Base-by-base conservation (phyloP, 1,284 basidiomycete genomes). In the Quambalaria eucalypti region DNA sequence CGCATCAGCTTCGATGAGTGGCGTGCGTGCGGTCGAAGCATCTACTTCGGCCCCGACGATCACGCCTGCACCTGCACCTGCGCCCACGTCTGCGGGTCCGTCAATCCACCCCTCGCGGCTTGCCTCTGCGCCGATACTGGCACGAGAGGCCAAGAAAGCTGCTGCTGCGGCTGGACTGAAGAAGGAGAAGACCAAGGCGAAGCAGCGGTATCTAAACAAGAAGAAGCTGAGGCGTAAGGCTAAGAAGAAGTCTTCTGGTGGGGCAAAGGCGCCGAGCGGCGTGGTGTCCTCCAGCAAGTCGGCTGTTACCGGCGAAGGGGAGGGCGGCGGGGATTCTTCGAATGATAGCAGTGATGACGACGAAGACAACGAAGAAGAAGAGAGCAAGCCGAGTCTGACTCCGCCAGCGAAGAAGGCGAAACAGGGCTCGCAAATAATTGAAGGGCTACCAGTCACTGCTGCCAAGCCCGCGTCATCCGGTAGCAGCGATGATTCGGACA, bases 211-310 rank as follows among this genome's bases (percentile, higher is more conserved):
- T 46, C 55, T 73, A 23, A 67, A 68, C 16, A 68, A 65, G 3
- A 74, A 74, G 54, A 74, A 74, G 52, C 59, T 64, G 4, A 54
- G 70, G 10, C 59, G 66, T 9, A 74, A 73, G 50, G 64, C 64
- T 1, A 60, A 57, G 26, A 59, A 58, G 28, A 54, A 59, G 16
- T 57, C 66, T 21, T 25, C 8, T 26, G 23, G 38, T 40, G 38
- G 16, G 21, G 16, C n/a, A 31, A 29, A 21, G n/a, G 51, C 28
- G 29, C 12, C 25, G 28, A 14, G 28, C 23, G 5, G 39, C 52
- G 5, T 50, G 56, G 19, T 36, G 25, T 16, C 39, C 31, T 9
- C 28, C 10, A 23, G 10, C 21, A 21, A 21, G 4, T 14, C 36
- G 5, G 36, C 16, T 12, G 36, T 39, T 4, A 12, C 36, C 16